These are phyloP conservation scores for Phialophora tarda DNA, from an alignment of 2,329 filamentous ascomycete genomes.

Conservation along the genomic window DNA sequence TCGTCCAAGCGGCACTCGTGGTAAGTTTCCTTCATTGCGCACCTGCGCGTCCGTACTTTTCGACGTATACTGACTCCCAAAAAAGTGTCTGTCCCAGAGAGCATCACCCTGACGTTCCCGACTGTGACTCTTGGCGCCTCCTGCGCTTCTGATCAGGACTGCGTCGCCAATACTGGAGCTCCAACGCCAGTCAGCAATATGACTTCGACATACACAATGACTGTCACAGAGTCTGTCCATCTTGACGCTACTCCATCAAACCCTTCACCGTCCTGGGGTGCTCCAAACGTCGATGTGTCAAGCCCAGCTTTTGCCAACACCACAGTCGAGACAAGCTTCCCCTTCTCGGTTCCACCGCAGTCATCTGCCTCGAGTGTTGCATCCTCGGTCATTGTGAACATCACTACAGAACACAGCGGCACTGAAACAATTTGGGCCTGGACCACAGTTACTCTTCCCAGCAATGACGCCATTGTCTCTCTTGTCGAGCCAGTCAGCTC, in stretches of 20 bases:
- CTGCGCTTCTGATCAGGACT: neutral
- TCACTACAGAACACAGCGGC: constrained; percentile 4
- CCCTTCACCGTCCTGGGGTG: neutral
- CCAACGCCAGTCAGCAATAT: constrained; percentile 5
- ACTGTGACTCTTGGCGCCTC: neutral
- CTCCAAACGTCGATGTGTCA: neutral
- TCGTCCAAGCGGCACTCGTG: neutral
- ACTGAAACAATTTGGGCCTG: neutral
- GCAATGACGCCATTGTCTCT: neutral
- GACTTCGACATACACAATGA: constrained; percentile 3
- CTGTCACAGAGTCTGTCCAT: constrained; percentile 1
- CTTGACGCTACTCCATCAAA: neutral
- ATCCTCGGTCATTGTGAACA: constrained; percentile 3
- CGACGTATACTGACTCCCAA: neutral
- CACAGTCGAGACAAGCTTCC: constrained; percentile 10
- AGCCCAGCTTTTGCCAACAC: constrained; percentile 3
- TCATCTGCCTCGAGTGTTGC: constrained; percentile 2
- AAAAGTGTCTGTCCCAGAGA: constrained; percentile 8
- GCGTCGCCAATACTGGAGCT: neutral
- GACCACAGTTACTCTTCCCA: constrained; percentile 1
- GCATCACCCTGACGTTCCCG: constrained; percentile 12
- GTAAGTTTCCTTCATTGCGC: neutral
- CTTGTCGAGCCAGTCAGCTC: constrained; percentile 7
- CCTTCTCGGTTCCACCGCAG: neutral
- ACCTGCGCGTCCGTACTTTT: neutral